phyloP scores from a whole-genome alignment of 768 basidiomycete species.

The Coprinopsis cinerea region DNA sequence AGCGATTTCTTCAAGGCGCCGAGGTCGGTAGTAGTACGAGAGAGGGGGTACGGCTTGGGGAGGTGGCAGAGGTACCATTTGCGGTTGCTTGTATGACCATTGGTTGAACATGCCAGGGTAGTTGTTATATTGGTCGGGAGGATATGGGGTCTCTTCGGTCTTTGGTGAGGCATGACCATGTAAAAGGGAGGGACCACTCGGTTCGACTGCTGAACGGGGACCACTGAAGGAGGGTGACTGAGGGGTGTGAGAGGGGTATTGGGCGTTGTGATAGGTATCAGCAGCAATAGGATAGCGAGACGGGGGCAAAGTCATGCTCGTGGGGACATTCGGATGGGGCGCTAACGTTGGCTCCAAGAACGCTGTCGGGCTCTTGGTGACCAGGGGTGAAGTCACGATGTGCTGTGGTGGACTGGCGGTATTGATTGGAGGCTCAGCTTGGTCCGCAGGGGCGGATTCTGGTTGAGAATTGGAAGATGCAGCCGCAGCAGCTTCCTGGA shows the following conservation, averaged over 20 bases:
- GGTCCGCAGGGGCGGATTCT: too few species aligned
- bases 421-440: conserved; percentile 30
- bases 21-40: conserved; percentile 67
- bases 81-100: conserved; percentile 62
- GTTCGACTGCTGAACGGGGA: conserved; percentile 31
- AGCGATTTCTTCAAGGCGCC: conserved; percentile 75
- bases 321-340: conserved; percentile 33
- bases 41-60: conserved; percentile 54
- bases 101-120: conserved; percentile 51
- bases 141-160: conserved; percentile 39
- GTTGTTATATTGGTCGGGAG: conserved; percentile 51
- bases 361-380: conserved; percentile 39
- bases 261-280: conserved; percentile 59
- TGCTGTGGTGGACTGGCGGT: conserved; percentile 48
- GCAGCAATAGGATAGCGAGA: conserved; percentile 68
- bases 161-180: conserved; percentile 33
- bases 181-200: conserved; percentile 22
- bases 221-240: conserved; percentile 35
- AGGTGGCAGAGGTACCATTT: conserved; percentile 35
- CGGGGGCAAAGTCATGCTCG: conserved; percentile 48
- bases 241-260: conserved; percentile 28
- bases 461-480: too few species aligned
- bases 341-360: conserved; percentile 50
- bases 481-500: conserved; percentile 72
- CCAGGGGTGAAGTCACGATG: conserved; percentile 36